Evolutionary conservation across 495 filamentous ascomycete species (phyloP), one percentile per base, ranked within the genome.

Genomic region (Aspergillus coremiiformis): DNA sequence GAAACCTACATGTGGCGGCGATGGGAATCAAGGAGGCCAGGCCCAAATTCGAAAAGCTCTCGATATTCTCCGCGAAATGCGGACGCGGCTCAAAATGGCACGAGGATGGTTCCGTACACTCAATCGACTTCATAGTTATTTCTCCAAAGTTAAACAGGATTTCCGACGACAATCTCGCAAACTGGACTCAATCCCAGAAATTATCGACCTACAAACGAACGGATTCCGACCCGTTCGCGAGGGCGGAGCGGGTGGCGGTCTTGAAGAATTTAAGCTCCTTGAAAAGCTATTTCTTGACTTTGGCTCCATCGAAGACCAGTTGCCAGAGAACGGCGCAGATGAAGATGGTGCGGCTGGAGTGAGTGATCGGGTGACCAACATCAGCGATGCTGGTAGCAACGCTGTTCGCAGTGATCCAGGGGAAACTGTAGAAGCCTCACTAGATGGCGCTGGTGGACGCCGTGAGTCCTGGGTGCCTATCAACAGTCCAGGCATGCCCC

Each of bases 31-130:
- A 22, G 62, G 60, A 14, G 67, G 49, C 12, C 67, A 67, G 3
- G 55, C 62, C 23, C 78, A 78, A 49, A 66, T 73, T 12, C 71
- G 73, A 15, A 78, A 77, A 53, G 70, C 72, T 14, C 60, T 81
- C 12, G 75, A 80, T 53, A 69, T 82, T 14, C 64, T 83, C 15
- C 72, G 73, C 5, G 78, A 83, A 46, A 86, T 90, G 80, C 77
- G 83, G 0, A 69, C 72, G 7, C 80, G 81, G 54, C 71, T 89
- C 49, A 78, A 76, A 49, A 86, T 90, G 82, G 85, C 85, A 0
- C 73, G 78, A 20, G 85, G 81, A 3, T 91, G 86, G 71, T 82
- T 84, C 56, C 70, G 67, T 23, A 84, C 85, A n/a, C 72, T 92
- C 42, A 72, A 78, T 41, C 77, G 81, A 11, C 80, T 89, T 69